Conservation (phyloP, 2,329 filamentous ascomycete genomes). For the Hysterium pulicare region DNA sequence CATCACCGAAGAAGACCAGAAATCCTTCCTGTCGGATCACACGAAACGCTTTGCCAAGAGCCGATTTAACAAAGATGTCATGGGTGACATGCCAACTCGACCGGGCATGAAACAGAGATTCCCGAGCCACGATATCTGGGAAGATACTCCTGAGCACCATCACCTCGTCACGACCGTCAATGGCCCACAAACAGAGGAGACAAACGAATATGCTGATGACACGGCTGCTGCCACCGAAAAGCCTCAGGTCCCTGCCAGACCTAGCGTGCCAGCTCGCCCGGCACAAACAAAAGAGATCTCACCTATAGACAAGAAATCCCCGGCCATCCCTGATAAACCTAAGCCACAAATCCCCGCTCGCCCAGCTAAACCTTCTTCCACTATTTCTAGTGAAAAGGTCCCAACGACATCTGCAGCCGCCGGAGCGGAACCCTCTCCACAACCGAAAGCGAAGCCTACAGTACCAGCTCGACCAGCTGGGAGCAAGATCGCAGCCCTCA, state of each 20-base stretch:
- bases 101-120: conserved; percentile 68
- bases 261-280: conserved; percentile 33
- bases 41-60: conserved; percentile 59
- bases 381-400: conserved; percentile 37
- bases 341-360: conserved; percentile 63
- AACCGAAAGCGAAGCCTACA: conserved; percentile 73
- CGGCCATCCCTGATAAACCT: conserved; percentile 54
- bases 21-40: conserved; percentile 44
- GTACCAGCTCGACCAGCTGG: conserved; percentile 75
- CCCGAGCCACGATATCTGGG: conserved; percentile 91
- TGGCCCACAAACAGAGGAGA: conserved; percentile 50
- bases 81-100: conserved; percentile 45
- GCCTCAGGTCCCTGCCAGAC: conserved; percentile 26
- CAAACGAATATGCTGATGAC: conserved; percentile 36
- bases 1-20: conserved; percentile 40
- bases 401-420: conserved; percentile 33
- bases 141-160: conserved; percentile 83
- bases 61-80: conserved; percentile 53
- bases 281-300: conserved; percentile 37
- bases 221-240: conserved; percentile 25
- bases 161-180: conserved; percentile 72
- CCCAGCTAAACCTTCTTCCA: conserved; percentile 51
- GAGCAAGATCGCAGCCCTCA: conserved; percentile 84
- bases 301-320: conserved; percentile 50
- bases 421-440: conserved; percentile 31